Percentiles rank a stretch among this genome's conserved stretches.
Conservation (phyloP, 345 rosid genomes). For the Sonneratia caseolaris region DNA sequence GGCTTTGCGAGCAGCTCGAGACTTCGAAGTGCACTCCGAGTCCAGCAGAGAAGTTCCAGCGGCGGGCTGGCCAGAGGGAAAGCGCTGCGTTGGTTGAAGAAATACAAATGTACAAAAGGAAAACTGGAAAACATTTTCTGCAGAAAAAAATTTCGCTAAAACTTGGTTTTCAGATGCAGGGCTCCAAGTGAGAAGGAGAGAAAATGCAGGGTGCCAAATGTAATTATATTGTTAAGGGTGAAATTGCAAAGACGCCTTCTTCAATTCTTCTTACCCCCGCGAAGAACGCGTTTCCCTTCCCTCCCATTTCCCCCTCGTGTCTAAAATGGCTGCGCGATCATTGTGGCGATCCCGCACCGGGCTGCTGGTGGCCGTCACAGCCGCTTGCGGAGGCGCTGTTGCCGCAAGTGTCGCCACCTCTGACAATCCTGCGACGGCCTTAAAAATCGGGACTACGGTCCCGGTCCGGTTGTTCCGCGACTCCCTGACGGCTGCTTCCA, state of each 20-base stretch:
- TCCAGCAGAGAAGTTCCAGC: not conserved
- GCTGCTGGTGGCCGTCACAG: slow-evolving; percentile 38
- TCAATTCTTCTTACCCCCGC: too few species aligned
- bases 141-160: not conserved
- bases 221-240: not conserved
- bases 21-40: not conserved
- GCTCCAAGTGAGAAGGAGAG: not conserved
- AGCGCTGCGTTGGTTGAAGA: not conserved
- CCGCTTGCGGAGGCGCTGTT: slow-evolving; percentile 52
- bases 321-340: slow-evolving; percentile 47
- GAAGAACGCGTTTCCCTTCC: not conserved
- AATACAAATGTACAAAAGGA: not conserved
- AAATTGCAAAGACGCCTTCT: too few species aligned
- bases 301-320: not conserved
- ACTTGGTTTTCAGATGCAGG: not conserved
- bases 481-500: slow-evolving; percentile 69
- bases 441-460: slow-evolving; percentile 72
- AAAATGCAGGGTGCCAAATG: not conserved
- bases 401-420: slow-evolving; percentile 55
- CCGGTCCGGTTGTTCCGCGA: slow-evolving; percentile 66
- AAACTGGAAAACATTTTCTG: not conserved
- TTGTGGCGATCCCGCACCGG: slow-evolving; percentile 52
- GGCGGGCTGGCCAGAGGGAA: not conserved
- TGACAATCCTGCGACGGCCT: slow-evolving; percentile 55
- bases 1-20: not conserved